phyloP scores from a whole-genome alignment of 1,284 basidiomycete species.

The Trametes hirsuta region DNA sequence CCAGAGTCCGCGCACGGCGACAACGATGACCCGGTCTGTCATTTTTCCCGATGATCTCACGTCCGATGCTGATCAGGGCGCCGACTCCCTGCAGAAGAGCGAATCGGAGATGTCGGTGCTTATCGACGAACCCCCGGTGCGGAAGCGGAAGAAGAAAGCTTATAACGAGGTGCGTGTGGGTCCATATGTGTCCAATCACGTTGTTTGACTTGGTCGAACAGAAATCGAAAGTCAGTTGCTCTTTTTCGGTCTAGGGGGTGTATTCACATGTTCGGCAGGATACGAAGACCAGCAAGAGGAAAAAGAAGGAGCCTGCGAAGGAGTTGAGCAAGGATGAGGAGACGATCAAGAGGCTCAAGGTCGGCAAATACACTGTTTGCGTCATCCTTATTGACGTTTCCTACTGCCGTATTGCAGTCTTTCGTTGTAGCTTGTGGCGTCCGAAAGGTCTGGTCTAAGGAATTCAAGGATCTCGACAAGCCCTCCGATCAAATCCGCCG shows the following conservation, averaged over 20 bases:
- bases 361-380: constrained; percentile 12
- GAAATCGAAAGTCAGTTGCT: background rate
- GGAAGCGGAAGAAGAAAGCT: constrained; percentile 35
- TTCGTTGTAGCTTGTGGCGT: constrained; percentile 80
- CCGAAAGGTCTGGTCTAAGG: constrained; percentile 80
- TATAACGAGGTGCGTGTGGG: constrained; percentile 33
- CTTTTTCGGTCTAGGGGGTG: background rate
- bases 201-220: background rate
- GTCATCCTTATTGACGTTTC: background rate
- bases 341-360: constrained; percentile 42
- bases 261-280: constrained; percentile 12
- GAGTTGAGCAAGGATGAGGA: constrained; percentile 39
- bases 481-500: constrained; percentile 68
- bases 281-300: constrained; percentile 27
- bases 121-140: constrained; percentile 56
- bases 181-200: background rate
- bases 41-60: too few species aligned
- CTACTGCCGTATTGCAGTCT: constrained; percentile 42
- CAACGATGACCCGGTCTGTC: background rate
- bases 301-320: constrained; percentile 30
- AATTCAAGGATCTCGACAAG: constrained; percentile 65
- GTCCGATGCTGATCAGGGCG: too few species aligned
- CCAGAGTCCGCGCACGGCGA: background rate
- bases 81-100: constrained; percentile 40
- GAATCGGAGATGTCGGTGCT: constrained; percentile 66